Evolutionary conservation across 2,329 filamentous ascomycete species (phyloP), one percentile per base, ranked within the genome.

Genomic region (Aspergillus sp.): DNA sequence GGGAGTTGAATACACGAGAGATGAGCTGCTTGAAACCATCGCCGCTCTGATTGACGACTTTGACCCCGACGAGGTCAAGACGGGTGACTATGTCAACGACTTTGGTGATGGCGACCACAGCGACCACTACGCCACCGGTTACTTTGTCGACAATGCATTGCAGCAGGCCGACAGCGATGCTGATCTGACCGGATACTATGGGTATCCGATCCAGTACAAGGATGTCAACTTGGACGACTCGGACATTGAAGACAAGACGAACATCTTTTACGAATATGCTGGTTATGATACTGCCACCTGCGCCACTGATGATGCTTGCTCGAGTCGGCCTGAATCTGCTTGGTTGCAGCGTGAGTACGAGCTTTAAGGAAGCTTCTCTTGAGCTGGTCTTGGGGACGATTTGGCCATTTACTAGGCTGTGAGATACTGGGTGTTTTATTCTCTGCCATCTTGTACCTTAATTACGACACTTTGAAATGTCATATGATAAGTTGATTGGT

Each of bases 81-180:
- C 63, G 2, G 48, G 54, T 17, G 64, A 66, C 41, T 66, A 48
- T 50, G 62, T 61, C 10, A 23, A 63, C 15, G 48, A 30, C 28
- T 53, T 58, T 30, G 59, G 63, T 4, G 54, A 61, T 5, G 59
- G 64, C 0, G 65, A 67, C 30, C 64, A 66, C 28, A 62, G 57
- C 30, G 65, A 67, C 19, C 63, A 67, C 39, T 52, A 63, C 36
- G 43, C 61, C 9, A 54, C 59, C 2, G 65, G 36, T 0, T 65
- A 51, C 23, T 66, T 67, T 39, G 61, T 56, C 5, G 15, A 32
- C 4, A 23, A 57, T 15, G 58, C 60, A 1, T 10, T 59, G 5
- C 12, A 15, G 9, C 0, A 10, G n/a, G 38, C 48, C 12, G 8
- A 41, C 32, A 21, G 32, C n/a, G 6, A 23, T 21, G 48, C 54